phyloP scores from a whole-genome alignment of 345 rosid genomes.

The Eucalyptus curtisii region DNA sequence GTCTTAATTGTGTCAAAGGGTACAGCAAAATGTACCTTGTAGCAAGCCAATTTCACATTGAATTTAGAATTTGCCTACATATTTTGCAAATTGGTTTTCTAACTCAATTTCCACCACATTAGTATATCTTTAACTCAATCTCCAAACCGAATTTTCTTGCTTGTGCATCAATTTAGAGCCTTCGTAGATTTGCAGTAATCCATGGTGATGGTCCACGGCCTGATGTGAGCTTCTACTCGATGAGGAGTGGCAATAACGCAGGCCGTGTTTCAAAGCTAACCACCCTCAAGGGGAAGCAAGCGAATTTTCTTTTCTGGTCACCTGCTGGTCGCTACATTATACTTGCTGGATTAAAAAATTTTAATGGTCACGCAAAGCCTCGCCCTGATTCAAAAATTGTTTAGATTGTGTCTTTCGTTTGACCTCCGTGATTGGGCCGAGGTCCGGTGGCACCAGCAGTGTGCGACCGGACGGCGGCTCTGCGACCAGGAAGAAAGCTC shows the following conservation, averaged over 20 bases:
- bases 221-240: constrained; percentile 82
- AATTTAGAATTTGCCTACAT: not conserved
- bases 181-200: constrained; percentile 84
- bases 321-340: constrained; percentile 75
- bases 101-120: not conserved
- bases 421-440: no score
- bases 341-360: constrained; percentile 88
- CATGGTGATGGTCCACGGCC: constrained; percentile 95
- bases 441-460: no score
- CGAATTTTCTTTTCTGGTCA: constrained; percentile 96
- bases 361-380: constrained; percentile 97
- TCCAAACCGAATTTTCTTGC: not conserved
- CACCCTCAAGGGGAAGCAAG: constrained; percentile 87
- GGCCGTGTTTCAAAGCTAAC: constrained; percentile 72
- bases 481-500: no score
- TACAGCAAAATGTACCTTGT: not conserved
- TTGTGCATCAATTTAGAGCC: not conserved
- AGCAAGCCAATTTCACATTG: not conserved
- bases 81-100: not conserved
- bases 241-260: constrained; percentile 48
- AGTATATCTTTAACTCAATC: not conserved
- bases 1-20: not conserved
- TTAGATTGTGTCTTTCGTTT: no score
- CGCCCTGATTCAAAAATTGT: no score
- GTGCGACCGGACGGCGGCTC: no score